Conservation (phyloP, 768 basidiomycete genomes). For the Boletus rubropictus region DNA sequence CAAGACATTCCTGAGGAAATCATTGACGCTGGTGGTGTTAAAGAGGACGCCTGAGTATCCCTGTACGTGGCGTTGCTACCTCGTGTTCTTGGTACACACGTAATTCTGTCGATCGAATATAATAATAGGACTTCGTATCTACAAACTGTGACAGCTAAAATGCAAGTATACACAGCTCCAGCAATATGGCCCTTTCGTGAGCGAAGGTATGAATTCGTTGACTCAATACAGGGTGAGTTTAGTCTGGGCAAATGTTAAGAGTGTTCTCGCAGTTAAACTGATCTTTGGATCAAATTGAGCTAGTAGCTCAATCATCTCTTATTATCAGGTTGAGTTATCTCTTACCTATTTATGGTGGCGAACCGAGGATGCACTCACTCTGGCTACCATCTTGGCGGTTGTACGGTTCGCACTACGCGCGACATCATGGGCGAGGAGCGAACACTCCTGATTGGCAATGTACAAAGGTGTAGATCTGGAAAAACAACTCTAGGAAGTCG, state of each 20-base stretch:
- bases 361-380: too few species aligned
- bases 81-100: too few species aligned
- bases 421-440: constrained; percentile 2
- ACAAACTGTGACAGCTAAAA: too few species aligned
- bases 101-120: too few species aligned
- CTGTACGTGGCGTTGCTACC: too few species aligned
- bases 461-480: constrained; percentile 21
- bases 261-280: constrained; percentile 1
- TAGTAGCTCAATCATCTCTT: not conserved
- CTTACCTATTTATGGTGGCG: not conserved
- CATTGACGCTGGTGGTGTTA: not conserved
- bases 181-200: too few species aligned
- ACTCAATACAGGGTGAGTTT: too few species aligned
- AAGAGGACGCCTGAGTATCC: not conserved
- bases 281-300: not conserved
- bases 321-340: not conserved
- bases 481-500: constrained; percentile 29
- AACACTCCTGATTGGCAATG: constrained; percentile 23
- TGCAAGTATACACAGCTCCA: too few species aligned
- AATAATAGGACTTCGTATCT: too few species aligned
- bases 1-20: constrained; percentile 2
- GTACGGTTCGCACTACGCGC: not conserved
- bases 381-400: not conserved
- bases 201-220: too few species aligned
- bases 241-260: too few species aligned